Conservation (phyloP, 2,329 filamentous ascomycete species). For the Periconia sp. region DNA sequence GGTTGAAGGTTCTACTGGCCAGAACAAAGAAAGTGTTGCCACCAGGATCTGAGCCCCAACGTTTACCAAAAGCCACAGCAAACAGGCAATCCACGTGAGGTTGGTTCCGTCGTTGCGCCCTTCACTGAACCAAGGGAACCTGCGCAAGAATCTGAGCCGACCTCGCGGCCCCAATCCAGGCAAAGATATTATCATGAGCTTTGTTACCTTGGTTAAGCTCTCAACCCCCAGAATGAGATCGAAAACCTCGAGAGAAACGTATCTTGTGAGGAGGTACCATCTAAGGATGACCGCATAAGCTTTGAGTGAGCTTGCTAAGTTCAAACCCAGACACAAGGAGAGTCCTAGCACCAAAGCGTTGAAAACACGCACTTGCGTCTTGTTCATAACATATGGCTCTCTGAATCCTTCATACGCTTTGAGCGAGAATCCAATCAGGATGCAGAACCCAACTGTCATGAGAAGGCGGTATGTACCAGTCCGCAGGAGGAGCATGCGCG, state of each 20-base stretch:
- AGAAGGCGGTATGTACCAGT: slow-evolving; percentile 27
- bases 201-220: slow-evolving; percentile 34
- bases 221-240: slow-evolving; percentile 37
- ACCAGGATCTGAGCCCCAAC: slow-evolving; percentile 38
- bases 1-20: slow-evolving; percentile 33
- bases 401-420: slow-evolving; percentile 34
- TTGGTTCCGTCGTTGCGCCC: slow-evolving; percentile 32
- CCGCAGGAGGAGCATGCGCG: slow-evolving; percentile 30
- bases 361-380: slow-evolving; percentile 31
- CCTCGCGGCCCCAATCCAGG: slow-evolving; percentile 24
- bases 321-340: slow-evolving; percentile 37
- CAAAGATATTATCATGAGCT: slow-evolving; percentile 37
- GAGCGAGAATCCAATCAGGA: slow-evolving; percentile 28
- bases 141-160: slow-evolving; percentile 23
- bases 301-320: slow-evolving; percentile 36
- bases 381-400: slow-evolving; percentile 25
- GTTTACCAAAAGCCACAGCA: slow-evolving; percentile 36
- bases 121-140: slow-evolving; percentile 31
- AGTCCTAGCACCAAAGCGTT: slow-evolving; percentile 37
- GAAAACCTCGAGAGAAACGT: slow-evolving; percentile 36
- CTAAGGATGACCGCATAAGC: slow-evolving; percentile 36
- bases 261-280: slow-evolving; percentile 37
- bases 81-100: slow-evolving; percentile 37
- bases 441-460: slow-evolving; percentile 33
- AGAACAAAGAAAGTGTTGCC: slow-evolving; percentile 36